Percentiles rank a stretch among this genome's conserved stretches.
Conservation (phyloP, 345 rosid genomes). For the Citrus unshiu region DNA sequence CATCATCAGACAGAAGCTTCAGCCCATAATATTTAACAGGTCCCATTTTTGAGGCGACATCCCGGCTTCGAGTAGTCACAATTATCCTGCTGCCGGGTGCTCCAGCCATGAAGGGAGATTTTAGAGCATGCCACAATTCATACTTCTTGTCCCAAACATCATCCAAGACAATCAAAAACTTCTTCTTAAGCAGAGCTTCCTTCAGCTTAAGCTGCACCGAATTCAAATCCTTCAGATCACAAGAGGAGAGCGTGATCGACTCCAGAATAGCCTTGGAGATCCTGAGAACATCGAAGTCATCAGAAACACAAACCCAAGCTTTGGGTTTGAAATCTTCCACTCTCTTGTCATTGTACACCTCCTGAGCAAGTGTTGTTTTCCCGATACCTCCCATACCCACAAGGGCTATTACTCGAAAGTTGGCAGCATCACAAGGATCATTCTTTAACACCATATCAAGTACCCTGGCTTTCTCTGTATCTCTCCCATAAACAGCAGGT, state of each 20-base stretch:
- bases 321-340: not conserved
- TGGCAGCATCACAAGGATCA: not conserved
- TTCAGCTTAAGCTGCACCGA: not conserved
- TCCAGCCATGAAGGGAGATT: not conserved
- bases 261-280: conserved; percentile 13
- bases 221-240: not conserved
- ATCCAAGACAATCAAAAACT: conserved; percentile 21
- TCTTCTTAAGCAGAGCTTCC: not conserved
- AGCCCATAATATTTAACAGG: not conserved
- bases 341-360: not conserved
- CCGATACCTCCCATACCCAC: conserved; percentile 23
- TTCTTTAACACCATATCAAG: not conserved
- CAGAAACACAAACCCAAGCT: conserved; percentile 23
- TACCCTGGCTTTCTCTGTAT: not conserved
- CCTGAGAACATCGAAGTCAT: conserved; percentile 9
- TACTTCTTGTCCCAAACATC: conserved; percentile 17
- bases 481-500: not conserved
- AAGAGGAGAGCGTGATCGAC: not conserved
- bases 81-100: conserved; percentile 8
- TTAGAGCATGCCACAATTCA: conserved; percentile 9
- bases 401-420: conserved; percentile 1
- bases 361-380: conserved; percentile 16
- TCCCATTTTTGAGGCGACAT: conserved; percentile 1
- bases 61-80: conserved; percentile 13
- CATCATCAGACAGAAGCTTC: conserved; percentile 1